Conservation (phyloP, 140 eudicot genomes). For the Senecio squalidus region DNA sequence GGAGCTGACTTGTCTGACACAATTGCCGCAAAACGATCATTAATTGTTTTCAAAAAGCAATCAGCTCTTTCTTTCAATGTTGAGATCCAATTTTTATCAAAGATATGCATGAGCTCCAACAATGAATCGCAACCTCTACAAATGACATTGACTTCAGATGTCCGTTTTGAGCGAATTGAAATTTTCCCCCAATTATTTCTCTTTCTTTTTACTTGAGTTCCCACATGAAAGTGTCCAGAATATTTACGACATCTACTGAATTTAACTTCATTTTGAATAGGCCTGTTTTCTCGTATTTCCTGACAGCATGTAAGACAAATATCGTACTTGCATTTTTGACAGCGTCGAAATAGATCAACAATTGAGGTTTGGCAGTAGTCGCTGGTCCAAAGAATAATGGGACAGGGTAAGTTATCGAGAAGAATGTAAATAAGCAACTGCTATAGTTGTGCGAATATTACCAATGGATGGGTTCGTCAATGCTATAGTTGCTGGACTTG, state of each 20-base stretch:
- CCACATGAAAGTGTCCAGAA: background rate
- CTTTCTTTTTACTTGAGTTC: background rate
- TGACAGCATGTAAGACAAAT: conserved; percentile 4
- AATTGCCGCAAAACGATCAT: too few relatives aligned
- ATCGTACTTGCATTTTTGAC: conserved; percentile 1
- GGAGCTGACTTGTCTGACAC: too few relatives aligned
- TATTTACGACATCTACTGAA: background rate
- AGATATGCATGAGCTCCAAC: too few relatives aligned
- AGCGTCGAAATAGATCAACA: conserved; percentile 1
- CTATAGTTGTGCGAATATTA: conserved; percentile 4
- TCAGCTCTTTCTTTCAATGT: too few relatives aligned
- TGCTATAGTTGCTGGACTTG: background rate
- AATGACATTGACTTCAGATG: too few relatives aligned
- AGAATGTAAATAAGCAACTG: background rate
- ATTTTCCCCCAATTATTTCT: too few relatives aligned
- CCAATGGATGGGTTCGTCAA: conserved; percentile 11
- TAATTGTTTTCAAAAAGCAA: too few relatives aligned
- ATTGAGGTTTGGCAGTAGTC: conserved; percentile 11
- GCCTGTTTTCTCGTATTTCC: conserved; percentile 5
- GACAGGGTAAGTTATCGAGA: conserved; percentile 2
- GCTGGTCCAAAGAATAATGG: background rate
- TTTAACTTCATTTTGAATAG: background rate
- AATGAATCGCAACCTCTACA: too few relatives aligned
- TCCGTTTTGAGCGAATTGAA: too few relatives aligned
- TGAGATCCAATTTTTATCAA: too few relatives aligned